Evolutionary conservation across 148 eudicot species (phyloP).

Genomic region (Talinum fruticosum): DNA sequence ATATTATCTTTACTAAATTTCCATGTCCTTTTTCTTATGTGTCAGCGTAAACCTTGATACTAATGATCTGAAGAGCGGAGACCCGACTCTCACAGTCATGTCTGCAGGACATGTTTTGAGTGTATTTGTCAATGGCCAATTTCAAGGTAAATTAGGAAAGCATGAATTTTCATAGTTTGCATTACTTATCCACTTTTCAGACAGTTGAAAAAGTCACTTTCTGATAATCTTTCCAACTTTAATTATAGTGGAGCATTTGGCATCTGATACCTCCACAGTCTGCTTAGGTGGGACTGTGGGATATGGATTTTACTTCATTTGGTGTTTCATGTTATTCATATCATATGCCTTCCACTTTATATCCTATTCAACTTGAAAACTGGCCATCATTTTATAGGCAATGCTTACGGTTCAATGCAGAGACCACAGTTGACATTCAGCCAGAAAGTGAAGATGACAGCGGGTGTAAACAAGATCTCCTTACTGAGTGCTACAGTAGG

Average conservation of each 20-base stretch:
- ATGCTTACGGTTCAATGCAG: constrained; percentile 55
- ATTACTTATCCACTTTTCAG: too few relatives aligned
- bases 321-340: too few relatives aligned
- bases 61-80: constrained; percentile 47
- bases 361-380: not conserved
- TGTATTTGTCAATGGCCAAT: constrained; percentile 68
- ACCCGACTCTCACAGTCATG: constrained; percentile 63
- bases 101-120: constrained; percentile 83
- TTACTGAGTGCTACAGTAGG: constrained; percentile 78
- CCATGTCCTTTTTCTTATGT: not conserved
- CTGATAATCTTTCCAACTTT: too few relatives aligned
- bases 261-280: too few relatives aligned
- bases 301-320: too few relatives aligned
- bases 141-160: constrained; percentile 41
- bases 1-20: not conserved
- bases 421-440: constrained; percentile 63
- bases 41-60: constrained; percentile 55
- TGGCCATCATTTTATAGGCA: constrained; percentile 35
- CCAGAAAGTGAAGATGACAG: constrained; percentile 52
- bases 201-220: too few relatives aligned
- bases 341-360: too few relatives aligned
- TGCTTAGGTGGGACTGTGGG: too few relatives aligned
- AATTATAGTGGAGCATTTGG: too few relatives aligned
- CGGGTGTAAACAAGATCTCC: constrained; percentile 79
- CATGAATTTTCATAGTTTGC: too few relatives aligned